These are phyloP conservation scores for Pythium brassicae DNA, from an alignment of 352 stramenopile genomes.

Conservation along the genomic window DNA sequence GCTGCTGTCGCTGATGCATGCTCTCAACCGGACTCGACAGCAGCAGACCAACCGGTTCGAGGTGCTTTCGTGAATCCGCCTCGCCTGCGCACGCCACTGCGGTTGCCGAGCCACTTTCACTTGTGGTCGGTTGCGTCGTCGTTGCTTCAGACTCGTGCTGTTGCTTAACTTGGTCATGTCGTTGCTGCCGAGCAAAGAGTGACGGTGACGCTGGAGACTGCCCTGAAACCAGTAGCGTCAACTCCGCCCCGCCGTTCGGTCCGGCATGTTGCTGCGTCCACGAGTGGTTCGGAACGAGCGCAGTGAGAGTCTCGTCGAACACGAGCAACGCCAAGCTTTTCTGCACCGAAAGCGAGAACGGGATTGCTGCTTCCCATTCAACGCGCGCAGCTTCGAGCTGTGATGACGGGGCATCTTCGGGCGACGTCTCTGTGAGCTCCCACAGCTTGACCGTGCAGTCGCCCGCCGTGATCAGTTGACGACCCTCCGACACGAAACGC, in stretches of 20 bases:
- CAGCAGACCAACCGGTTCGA: no score
- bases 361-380: slow-evolving; percentile 31
- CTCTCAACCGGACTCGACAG: no score
- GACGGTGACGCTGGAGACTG: neutral
- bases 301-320: slow-evolving; percentile 35
- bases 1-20: no score
- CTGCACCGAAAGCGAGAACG: slow-evolving; percentile 33
- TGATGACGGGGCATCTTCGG: neutral
- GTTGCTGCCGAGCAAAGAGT: no score
- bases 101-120: no score
- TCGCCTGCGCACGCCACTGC: no score
- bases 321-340: slow-evolving; percentile 29
- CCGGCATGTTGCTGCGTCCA: slow-evolving; percentile 22
- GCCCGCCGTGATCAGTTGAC: slow-evolving; percentile 35
- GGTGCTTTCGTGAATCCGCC: no score
- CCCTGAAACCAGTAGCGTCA: slow-evolving; percentile 18
- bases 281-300: slow-evolving; percentile 36
- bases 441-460: slow-evolving; percentile 47
- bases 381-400: slow-evolving; percentile 12
- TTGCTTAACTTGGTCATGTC: no score
- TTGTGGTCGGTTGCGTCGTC: no score
- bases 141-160: no score
- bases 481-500: slow-evolving; percentile 34
- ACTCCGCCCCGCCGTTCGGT: neutral
- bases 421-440: slow-evolving; percentile 16